These are phyloP conservation scores for Paraphaeosphaeria sporulosa DNA, from an alignment of 2,329 filamentous ascomycete genomes.

Conservation along the genomic window DNA sequence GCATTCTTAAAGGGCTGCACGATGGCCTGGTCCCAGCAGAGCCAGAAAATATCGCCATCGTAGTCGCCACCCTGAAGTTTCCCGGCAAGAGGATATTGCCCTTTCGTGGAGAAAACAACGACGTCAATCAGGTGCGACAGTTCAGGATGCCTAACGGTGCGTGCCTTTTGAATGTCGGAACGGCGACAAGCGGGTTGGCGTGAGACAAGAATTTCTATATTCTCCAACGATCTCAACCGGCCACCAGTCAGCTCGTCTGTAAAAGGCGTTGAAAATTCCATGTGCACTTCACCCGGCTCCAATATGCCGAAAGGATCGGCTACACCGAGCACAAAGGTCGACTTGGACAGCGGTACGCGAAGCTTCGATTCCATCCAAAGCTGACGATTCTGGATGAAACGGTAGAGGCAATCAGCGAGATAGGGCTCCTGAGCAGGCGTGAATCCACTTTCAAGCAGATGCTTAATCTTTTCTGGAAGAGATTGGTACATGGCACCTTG, in stretches of 20 bases:
- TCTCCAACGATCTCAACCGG: slow-evolving; percentile 62
- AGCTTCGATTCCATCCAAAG: slow-evolving; percentile 63
- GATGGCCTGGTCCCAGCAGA: slow-evolving; percentile 75
- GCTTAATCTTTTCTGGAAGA: slow-evolving; percentile 35
- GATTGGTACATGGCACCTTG: slow-evolving; percentile 35
- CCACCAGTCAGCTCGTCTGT: slow-evolving; percentile 61
- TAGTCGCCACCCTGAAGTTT: slow-evolving; percentile 82
- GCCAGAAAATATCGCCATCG: slow-evolving; percentile 79
- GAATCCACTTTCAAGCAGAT: slow-evolving; percentile 61
- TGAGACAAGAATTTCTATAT: slow-evolving; percentile 70
- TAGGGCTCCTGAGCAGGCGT: slow-evolving; percentile 57
- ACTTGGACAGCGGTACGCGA: slow-evolving; percentile 67
- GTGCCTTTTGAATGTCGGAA: slow-evolving; percentile 73
- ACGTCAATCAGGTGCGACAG: slow-evolving; percentile 78
- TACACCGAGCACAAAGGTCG: slow-evolving; percentile 71
- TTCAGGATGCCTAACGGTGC: slow-evolving; percentile 61
- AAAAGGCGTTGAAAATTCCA: slow-evolving; percentile 72
- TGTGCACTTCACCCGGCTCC: slow-evolving; percentile 70
- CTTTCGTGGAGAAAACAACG: slow-evolving; percentile 75
- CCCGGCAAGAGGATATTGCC: slow-evolving; percentile 68
- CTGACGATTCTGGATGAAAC: slow-evolving; percentile 61
- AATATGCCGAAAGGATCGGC: slow-evolving; percentile 70
- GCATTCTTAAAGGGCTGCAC: slow-evolving; percentile 73
- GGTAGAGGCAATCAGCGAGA: slow-evolving; percentile 58
- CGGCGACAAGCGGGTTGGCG: slow-evolving; percentile 73